Evolutionary conservation across 176 grass and related monocot species (phyloP).

Genomic region (Tillandsia leiboldiana): DNA sequence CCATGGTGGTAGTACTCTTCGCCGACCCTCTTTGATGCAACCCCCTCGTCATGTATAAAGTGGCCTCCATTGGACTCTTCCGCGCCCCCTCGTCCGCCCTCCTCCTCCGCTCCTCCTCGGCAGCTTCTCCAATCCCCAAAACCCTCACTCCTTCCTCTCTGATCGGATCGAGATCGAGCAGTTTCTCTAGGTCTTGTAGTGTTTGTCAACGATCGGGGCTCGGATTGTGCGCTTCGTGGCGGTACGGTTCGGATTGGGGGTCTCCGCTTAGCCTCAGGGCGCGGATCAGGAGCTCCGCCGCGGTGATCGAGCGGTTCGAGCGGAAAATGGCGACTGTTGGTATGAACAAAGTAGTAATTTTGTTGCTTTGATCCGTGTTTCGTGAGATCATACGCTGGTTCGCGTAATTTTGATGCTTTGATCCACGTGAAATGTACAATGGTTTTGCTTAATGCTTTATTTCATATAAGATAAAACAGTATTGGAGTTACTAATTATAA

Average conservation of each 20-base stretch:
- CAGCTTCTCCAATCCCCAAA: background rate
- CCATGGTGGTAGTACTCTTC: background rate
- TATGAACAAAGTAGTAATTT: slow-evolving; percentile 9
- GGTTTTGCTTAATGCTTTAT: no score
- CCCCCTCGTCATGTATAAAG: slow-evolving; percentile 61
- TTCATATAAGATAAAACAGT: no score
- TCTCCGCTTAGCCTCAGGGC: slow-evolving; percentile 6
- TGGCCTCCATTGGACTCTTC: slow-evolving; percentile 34
- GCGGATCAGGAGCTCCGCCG: slow-evolving; percentile 36
- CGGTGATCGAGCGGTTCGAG: slow-evolving; percentile 38
- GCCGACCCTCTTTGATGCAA: no score
- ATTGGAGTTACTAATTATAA: no score
- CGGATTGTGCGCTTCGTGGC: background rate
- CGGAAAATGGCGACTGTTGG: slow-evolving; percentile 67
- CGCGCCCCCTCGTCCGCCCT: slow-evolving; percentile 22
- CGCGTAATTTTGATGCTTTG: background rate
- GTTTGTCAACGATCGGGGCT: slow-evolving; percentile 5
- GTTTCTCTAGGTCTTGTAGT: slow-evolving; percentile 19
- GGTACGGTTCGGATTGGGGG: slow-evolving; percentile 8
- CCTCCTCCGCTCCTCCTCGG: slow-evolving; percentile 39
- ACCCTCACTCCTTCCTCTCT: slow-evolving; percentile 1
- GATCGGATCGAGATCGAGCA: slow-evolving; percentile 16
- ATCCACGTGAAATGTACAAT: background rate
- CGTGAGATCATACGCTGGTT: background rate
- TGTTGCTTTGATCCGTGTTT: background rate